These are phyloP conservation scores for Pythium insidiosum DNA, from an alignment of 352 stramenopile species.

Conservation along the genomic window DNA sequence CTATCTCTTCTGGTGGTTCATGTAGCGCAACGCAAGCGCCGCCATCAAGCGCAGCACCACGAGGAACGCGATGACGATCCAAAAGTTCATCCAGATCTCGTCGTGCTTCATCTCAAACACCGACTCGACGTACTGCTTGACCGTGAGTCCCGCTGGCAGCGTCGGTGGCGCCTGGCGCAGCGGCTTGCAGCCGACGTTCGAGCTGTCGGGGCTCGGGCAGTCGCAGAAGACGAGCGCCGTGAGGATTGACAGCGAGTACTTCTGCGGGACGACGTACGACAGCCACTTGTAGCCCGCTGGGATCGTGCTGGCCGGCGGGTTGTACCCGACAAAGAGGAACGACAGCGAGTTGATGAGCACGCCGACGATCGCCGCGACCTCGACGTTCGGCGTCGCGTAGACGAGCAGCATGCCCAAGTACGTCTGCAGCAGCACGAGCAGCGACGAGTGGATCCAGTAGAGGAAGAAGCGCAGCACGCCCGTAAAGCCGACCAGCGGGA, in stretches of 20 bases:
- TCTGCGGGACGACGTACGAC: constrained; percentile 29
- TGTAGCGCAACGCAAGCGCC: constrained; percentile 38
- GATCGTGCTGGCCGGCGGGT: constrained; percentile 23
- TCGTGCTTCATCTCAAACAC: constrained; percentile 50
- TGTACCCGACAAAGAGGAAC: constrained; percentile 48
- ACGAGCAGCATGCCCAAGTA: constrained; percentile 77
- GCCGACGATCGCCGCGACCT: constrained; percentile 28
- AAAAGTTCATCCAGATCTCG: constrained; percentile 38
- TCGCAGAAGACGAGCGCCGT: constrained; percentile 29
- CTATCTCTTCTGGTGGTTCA: constrained; percentile 40
- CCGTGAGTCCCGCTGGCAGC: constrained; percentile 21
- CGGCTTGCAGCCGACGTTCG: constrained; percentile 26
- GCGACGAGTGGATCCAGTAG: constrained; percentile 48
- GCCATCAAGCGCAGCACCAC: constrained; percentile 34
- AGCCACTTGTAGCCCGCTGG: constrained; percentile 22
- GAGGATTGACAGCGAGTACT: constrained; percentile 31
- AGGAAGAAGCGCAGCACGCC: constrained; percentile 32
- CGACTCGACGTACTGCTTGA: constrained; percentile 45
- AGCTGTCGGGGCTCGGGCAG: constrained; percentile 11
- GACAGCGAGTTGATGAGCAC: constrained; percentile 39
- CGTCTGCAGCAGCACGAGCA: constrained; percentile 52
- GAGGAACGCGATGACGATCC: constrained; percentile 35
- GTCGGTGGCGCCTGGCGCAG: constrained; percentile 24
- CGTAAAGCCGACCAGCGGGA: constrained; percentile 50
- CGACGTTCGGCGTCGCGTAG: constrained; percentile 29